Conservation (phyloP, 2,329 filamentous ascomycete species). For the Amylocarpus encephaloides region DNA sequence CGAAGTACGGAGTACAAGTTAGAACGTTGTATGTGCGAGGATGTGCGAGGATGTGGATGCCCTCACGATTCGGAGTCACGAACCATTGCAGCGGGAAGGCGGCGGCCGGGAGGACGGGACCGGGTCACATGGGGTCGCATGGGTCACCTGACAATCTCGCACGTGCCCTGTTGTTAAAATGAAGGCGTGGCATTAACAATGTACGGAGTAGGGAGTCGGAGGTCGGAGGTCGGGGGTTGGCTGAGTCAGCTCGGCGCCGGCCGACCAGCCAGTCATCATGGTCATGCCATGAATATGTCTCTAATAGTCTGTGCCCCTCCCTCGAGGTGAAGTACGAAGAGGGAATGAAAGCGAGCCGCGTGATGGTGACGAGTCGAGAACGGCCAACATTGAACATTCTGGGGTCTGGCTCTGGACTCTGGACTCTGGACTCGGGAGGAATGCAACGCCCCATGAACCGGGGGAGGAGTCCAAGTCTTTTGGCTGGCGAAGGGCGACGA, state of each 20-base stretch:
- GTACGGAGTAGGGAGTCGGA: too few relatives aligned
- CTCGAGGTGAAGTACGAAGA: too few relatives aligned
- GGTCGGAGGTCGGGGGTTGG: not conserved
- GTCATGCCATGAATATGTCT: not conserved
- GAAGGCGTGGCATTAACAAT: too few relatives aligned
- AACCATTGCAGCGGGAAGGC: not conserved
- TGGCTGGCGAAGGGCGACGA: not conserved
- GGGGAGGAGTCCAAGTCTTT: not conserved
- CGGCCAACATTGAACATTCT: too few relatives aligned
- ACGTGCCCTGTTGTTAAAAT: too few relatives aligned
- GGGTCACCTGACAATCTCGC: too few relatives aligned
- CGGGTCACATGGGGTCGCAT: too few relatives aligned
- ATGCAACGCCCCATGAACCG: not conserved
- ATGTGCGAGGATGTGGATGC: not conserved
- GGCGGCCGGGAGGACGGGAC: not conserved
- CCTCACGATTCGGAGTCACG: not conserved
- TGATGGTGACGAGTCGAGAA: slow-evolving; percentile 3
- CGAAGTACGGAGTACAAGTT: too few relatives aligned
- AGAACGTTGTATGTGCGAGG: too few relatives aligned
- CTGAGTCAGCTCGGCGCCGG: not conserved
- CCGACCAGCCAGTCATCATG: not conserved
- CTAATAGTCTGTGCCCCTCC: too few relatives aligned
- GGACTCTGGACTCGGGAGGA: too few relatives aligned
- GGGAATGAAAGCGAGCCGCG: slow-evolving; percentile 3
- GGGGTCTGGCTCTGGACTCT: too few relatives aligned